phyloP scores from a whole-genome alignment of 768 basidiomycete species.

The Mycena alexandri region DNA sequence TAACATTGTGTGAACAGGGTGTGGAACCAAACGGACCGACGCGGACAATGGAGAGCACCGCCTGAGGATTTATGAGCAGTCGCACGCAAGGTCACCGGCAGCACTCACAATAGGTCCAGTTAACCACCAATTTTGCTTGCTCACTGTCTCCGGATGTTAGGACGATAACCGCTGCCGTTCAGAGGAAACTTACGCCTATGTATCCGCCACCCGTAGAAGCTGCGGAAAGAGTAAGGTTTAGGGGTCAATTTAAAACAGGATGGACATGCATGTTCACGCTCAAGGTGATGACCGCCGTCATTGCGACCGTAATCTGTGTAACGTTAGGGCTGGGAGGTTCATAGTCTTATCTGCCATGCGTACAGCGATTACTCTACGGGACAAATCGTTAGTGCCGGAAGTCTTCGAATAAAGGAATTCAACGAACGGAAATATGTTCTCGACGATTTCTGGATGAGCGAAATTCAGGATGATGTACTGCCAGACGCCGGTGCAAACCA shows the following conservation, averaged over 20 bases:
- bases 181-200: conserved; percentile 12
- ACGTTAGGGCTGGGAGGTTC: no score
- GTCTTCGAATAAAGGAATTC: neutral
- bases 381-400: no score
- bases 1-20: no score
- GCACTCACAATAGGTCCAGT: conserved; percentile 18
- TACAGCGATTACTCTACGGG: no score
- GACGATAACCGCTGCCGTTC: no score
- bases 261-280: conserved; percentile 29
- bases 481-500: conserved; percentile 31
- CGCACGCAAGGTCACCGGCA: neutral
- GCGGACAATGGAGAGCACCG: conserved; percentile 10
- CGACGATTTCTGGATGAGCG: neutral
- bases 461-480: conserved; percentile 23
- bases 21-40: neutral
- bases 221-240: neutral
- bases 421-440: conserved; percentile 22
- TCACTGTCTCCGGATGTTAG: conserved; percentile 10
- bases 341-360: no score
- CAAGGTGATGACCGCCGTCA: conserved; percentile 31
- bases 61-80: neutral
- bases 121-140: conserved; percentile 34
- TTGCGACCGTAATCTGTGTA: conserved; percentile 17
- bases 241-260: neutral
- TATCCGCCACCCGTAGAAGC: conserved; percentile 28